These are phyloP conservation scores for Bauhinia variegata DNA, from an alignment of 306 rosid species.

Conservation along the genomic window DNA sequence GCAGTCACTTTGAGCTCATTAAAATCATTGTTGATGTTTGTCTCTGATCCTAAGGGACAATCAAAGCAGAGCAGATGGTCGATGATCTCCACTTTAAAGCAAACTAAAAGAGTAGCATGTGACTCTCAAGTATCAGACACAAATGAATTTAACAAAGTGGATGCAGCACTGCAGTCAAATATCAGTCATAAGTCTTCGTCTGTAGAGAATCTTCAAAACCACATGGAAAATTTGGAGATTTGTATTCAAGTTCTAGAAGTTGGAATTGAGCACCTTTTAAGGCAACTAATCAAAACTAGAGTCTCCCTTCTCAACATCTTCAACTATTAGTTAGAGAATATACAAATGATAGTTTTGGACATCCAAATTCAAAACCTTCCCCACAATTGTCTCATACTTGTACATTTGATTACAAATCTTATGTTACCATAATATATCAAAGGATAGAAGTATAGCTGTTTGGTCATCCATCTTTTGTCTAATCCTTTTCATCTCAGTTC, in stretches of 20 bases:
- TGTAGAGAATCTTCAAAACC: constrained; percentile 18
- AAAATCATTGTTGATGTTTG: constrained; percentile 41
- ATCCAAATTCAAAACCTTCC: constrained; percentile 9
- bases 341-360: constrained; percentile 3
- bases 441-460: constrained; percentile 19
- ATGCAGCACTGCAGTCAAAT: constrained; percentile 36
- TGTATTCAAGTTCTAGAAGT: constrained; percentile 42
- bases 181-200: constrained; percentile 30
- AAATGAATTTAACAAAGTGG: constrained; percentile 42
- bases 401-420: constrained; percentile 25
- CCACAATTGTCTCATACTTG: constrained; percentile 13
- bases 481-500: not conserved
- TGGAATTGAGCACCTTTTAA: constrained; percentile 27
- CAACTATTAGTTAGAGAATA: constrained; percentile 17
- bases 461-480: constrained; percentile 9
- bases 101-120: constrained; percentile 37
- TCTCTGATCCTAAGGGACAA: constrained; percentile 38
- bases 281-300: constrained; percentile 44
- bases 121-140: constrained; percentile 32
- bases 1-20: constrained; percentile 35
- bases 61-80: constrained; percentile 42
- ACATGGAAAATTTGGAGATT: constrained; percentile 35
- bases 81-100: constrained; percentile 37
- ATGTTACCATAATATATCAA: not conserved
- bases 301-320: constrained; percentile 47